Evolutionary conservation across 768 basidiomycete genomes (phyloP).

Genomic region (Auricularia auricula-judae): DNA sequence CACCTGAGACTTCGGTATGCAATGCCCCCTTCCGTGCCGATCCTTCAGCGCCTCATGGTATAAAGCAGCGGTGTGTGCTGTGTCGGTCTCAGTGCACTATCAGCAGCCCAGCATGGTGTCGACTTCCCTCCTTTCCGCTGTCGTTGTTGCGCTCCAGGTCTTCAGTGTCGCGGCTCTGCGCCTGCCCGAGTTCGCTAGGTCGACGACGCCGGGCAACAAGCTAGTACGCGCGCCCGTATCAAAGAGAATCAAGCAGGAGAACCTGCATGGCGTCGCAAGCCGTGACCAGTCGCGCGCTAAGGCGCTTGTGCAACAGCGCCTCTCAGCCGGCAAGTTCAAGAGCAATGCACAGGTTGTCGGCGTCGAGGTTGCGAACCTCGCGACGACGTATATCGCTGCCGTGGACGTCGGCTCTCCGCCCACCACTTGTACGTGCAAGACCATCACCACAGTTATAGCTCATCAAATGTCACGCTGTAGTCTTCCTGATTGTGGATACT

Average conservation of each 20-base stretch:
- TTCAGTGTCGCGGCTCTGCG: slow-evolving; percentile 12
- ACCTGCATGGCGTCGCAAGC: neutral
- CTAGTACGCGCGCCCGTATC: neutral
- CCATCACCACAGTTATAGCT: too few species aligned
- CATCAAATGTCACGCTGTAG: neutral
- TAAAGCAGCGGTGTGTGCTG: too few species aligned
- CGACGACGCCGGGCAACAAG: neutral
- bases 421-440: slow-evolving; percentile 22
- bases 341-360: neutral
- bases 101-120: too few species aligned
- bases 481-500: slow-evolving; percentile 5
- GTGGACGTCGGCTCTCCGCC: slow-evolving; percentile 43
- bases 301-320: neutral
- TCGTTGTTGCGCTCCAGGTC: neutral
- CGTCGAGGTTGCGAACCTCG: slow-evolving; percentile 10
- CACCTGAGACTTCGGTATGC: too few species aligned
- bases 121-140: too few species aligned
- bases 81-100: too few species aligned
- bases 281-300: neutral
- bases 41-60: too few species aligned
- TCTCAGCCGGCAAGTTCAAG: neutral
- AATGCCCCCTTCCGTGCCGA: too few species aligned
- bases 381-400: slow-evolving; percentile 33
- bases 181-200: slow-evolving; percentile 16
- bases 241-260: neutral